Percentiles rank a stretch among this genome's conserved stretches.
phyloP scores from a whole-genome alignment of 257 asterid species.

The Thymus mandschuricus region DNA sequence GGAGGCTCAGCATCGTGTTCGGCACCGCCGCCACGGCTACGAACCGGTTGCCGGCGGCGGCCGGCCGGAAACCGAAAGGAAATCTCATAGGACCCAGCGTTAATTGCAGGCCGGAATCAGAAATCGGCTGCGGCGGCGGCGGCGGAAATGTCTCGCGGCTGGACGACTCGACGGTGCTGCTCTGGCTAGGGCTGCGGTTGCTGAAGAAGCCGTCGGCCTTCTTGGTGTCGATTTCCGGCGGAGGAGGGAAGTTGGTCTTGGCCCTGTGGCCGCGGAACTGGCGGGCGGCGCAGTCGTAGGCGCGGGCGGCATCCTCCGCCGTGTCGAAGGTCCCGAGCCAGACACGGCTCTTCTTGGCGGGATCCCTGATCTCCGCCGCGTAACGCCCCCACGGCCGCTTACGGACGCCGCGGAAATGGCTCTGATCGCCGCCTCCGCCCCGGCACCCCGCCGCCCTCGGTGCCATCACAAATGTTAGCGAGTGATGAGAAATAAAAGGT shows the following conservation, averaged over 20 bases:
- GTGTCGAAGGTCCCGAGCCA: conserved; percentile 74
- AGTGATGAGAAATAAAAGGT: not conserved
- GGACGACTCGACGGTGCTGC: conserved; percentile 54
- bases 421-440: conserved; percentile 6
- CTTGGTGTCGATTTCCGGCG: conserved; percentile 12
- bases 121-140: conserved; percentile 14
- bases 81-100: conserved; percentile 34
- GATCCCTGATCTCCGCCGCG: conserved; percentile 72
- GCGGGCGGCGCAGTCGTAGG: conserved; percentile 64
- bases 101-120: conserved; percentile 38
- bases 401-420: conserved; percentile 61
- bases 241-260: conserved; percentile 54
- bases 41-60: not conserved
- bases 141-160: conserved; percentile 34
- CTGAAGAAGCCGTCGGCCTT: not conserved
- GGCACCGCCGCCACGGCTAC: not conserved
- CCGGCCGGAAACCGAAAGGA: conserved; percentile 33
- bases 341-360: conserved; percentile 54
- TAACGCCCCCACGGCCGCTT: conserved; percentile 70
- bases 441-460: conserved; percentile 35
- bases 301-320: conserved; percentile 68
- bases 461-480: conserved; percentile 31
- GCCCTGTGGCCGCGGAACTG: conserved; percentile 64
- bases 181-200: conserved; percentile 48
- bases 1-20: conserved; percentile 39